phyloP scores from a whole-genome alignment of 2,329 filamentous ascomycete genomes.

The Fusarium euwallaceae region DNA sequence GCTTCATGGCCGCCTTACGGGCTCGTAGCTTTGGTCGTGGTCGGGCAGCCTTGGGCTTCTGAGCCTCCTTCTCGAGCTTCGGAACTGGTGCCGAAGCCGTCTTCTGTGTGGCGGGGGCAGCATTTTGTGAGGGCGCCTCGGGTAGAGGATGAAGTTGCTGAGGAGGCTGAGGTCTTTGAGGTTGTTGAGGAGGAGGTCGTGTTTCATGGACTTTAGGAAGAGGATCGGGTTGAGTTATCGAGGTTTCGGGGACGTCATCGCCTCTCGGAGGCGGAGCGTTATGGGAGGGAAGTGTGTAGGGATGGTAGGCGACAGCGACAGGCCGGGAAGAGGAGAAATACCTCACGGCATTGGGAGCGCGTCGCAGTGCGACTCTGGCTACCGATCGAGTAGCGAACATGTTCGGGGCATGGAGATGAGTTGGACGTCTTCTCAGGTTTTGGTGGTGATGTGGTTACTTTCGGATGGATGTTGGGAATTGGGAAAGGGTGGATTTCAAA shows the following conservation, averaged over 20 bases:
- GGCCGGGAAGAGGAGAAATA: slow-evolving; percentile 57
- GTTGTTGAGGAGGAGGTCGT: slow-evolving; percentile 55
- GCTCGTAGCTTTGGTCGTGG: slow-evolving; percentile 62
- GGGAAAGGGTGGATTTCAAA: slow-evolving; percentile 40
- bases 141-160: slow-evolving; percentile 31
- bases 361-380: slow-evolving; percentile 57
- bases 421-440: neutral
- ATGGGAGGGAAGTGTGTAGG: slow-evolving; percentile 63
- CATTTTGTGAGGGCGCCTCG: slow-evolving; percentile 27
- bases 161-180: slow-evolving; percentile 35
- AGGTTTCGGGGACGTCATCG: slow-evolving; percentile 60
- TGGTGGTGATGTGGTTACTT: slow-evolving; percentile 11
- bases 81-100: slow-evolving; percentile 52
- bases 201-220: slow-evolving; percentile 67
- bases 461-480: slow-evolving; percentile 18
- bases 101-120: slow-evolving; percentile 35
- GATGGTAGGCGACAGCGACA: slow-evolving; percentile 60
- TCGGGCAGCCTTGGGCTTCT: slow-evolving; percentile 69
- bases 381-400: slow-evolving; percentile 61
- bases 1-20: slow-evolving; percentile 90
- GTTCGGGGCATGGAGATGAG: slow-evolving; percentile 42
- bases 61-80: slow-evolving; percentile 72
- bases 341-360: slow-evolving; percentile 56
- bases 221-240: slow-evolving; percentile 60
- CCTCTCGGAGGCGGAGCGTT: slow-evolving; percentile 57